phyloP scores from a whole-genome alignment of 2,329 filamentous ascomycete species.

The Fusarium armeniacum region DNA sequence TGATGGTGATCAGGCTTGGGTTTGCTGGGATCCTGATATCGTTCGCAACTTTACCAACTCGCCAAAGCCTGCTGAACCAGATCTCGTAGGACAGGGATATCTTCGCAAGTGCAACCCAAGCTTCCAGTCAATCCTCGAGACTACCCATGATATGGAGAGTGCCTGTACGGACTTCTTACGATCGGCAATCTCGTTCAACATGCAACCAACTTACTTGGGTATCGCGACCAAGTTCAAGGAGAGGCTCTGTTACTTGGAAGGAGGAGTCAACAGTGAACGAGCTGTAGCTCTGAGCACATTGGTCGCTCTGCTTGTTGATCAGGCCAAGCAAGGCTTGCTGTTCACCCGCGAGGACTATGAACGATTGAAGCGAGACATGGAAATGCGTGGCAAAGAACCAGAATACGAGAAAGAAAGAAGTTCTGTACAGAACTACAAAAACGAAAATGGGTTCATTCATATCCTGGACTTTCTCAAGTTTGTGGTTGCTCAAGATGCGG shows the following conservation, averaged over 20 bases:
- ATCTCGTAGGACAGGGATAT: slow-evolving; percentile 62
- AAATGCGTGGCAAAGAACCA: slow-evolving; percentile 54
- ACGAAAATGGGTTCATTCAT: slow-evolving; percentile 55
- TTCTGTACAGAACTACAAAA: slow-evolving; percentile 27
- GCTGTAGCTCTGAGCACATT: slow-evolving; percentile 66
- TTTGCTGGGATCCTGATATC: slow-evolving; percentile 78
- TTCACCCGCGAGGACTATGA: slow-evolving; percentile 56
- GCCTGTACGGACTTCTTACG: slow-evolving; percentile 63
- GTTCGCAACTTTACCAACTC: slow-evolving; percentile 77
- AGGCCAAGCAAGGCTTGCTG: slow-evolving; percentile 67
- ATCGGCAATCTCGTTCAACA: slow-evolving; percentile 70
- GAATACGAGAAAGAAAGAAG: slow-evolving; percentile 60
- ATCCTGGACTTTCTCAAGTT: slow-evolving; percentile 76
- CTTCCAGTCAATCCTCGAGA: slow-evolving; percentile 60
- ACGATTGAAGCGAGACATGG: slow-evolving; percentile 35
- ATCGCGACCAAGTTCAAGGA: slow-evolving; percentile 75
- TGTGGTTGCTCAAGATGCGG: slow-evolving; percentile 60
- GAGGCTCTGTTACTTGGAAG: slow-evolving; percentile 70
- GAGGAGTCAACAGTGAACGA: slow-evolving; percentile 60
- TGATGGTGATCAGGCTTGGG: slow-evolving; percentile 83
- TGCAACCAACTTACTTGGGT: slow-evolving; percentile 71
- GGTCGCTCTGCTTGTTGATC: slow-evolving; percentile 69
- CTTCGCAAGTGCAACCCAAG: slow-evolving; percentile 64
- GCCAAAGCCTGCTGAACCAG: slow-evolving; percentile 49
- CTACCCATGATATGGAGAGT: slow-evolving; percentile 49